A percentile compares a stretch with the other conserved stretches of the same genome.
These are phyloP conservation scores for Akebia trifoliata DNA, from an alignment of 164 flowering plant genomes.

Conservation along the genomic window DNA sequence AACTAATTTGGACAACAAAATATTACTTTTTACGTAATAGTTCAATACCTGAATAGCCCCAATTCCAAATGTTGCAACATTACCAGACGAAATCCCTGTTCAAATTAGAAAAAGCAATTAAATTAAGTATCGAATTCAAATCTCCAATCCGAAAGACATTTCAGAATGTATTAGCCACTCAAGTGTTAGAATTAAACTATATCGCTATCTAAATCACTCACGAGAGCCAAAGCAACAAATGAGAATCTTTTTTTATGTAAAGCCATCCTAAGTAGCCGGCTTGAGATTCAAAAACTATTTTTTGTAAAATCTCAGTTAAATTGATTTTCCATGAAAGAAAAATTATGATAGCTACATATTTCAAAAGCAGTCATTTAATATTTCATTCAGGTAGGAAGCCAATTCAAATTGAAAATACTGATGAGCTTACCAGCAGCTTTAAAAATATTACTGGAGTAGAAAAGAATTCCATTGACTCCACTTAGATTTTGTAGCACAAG, in stretches of 20 bases:
- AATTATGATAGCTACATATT: too few relatives aligned
- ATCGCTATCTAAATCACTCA: not conserved
- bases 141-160: not conserved
- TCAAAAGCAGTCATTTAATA: too few relatives aligned
- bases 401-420: too few relatives aligned
- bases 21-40: not conserved
- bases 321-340: too few relatives aligned
- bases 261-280: too few relatives aligned
- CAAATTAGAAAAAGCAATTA: constrained; percentile 13
- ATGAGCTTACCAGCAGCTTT: constrained; percentile 68
- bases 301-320: too few relatives aligned
- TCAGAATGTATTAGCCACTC: not conserved
- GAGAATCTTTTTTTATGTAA: too few relatives aligned
- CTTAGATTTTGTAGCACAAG: constrained; percentile 76
- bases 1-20: constrained; percentile 1
- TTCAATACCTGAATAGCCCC: constrained; percentile 77
- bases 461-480: constrained; percentile 86
- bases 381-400: too few relatives aligned
- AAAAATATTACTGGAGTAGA: constrained; percentile 81
- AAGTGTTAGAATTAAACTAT: not conserved
- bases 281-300: too few relatives aligned
- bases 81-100: constrained; percentile 70
- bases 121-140: not conserved
- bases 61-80: constrained; percentile 63
- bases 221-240: not conserved